Evolutionary conservation across 2,329 filamentous ascomycete genomes (phyloP).

Genomic region (Tolypocladium endophyticum): DNA sequence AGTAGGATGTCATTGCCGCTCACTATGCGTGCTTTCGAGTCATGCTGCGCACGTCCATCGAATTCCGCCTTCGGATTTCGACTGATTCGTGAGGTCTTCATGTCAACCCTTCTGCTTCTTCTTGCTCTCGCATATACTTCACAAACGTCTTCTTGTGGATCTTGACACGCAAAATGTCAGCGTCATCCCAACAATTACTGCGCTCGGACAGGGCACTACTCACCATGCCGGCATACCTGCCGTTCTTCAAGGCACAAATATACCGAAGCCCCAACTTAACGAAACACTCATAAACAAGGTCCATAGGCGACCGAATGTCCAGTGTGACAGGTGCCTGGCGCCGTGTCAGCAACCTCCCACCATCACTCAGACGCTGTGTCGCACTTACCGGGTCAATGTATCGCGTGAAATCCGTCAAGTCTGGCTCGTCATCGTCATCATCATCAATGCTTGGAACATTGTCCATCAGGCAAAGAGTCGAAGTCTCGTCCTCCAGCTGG

Average conservation of each 20-base stretch:
- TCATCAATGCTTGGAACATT: conserved; percentile 53
- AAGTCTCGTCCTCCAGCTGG: conserved; percentile 64
- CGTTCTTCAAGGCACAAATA: conserved; percentile 78
- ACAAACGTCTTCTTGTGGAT: conserved; percentile 96
- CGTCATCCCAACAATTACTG: not conserved
- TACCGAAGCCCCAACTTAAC: conserved; percentile 88
- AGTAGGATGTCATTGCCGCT: not conserved
- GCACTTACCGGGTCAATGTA: conserved; percentile 74
- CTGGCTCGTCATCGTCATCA: conserved; percentile 45
- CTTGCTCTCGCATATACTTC: conserved; percentile 79
- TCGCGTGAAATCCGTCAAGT: conserved; percentile 76
- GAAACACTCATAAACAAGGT: conserved; percentile 93
- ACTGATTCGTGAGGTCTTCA: not conserved
- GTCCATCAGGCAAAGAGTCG: conserved; percentile 73
- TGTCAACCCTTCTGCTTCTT: conserved; percentile 33
- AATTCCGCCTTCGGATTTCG: not conserved
- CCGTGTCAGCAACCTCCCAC: conserved; percentile 6
- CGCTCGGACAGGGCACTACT: conserved; percentile 18
- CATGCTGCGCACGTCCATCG: not conserved
- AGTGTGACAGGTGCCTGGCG: conserved; percentile 70
- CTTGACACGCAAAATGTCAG: conserved; percentile 26
- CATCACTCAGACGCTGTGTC: too few relatives aligned
- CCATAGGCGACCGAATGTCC: conserved; percentile 83
- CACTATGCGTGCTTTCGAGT: not conserved
- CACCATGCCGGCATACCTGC: conserved; percentile 81